Base-by-base conservation (phyloP, 192 early-diverging fungal genomes). In the Cetraspora pellucida region DNA sequence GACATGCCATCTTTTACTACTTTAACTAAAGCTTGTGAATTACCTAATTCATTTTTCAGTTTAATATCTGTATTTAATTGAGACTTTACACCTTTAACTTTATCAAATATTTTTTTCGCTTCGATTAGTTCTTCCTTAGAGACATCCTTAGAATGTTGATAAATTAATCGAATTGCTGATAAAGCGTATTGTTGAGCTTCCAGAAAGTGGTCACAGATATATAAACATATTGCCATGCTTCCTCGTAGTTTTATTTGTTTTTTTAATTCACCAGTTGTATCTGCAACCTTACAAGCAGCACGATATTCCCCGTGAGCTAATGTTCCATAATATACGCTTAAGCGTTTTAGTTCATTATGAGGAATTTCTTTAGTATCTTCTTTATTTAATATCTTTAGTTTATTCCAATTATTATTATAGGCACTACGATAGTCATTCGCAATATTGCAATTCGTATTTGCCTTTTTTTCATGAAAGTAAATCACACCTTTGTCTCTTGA, bases 171-270 rank as follows among this genome's bases (percentile, higher is more conserved):
- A 65, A 65, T 65, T 31, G 63, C 63, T n/a, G 63, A 65, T 43
- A 65, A 65, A 65, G 63, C 63, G 43, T 44, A 65, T 65, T 43
- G 43, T 17, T 65, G 63, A 10, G 63, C 28, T 65, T 65, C 63
- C 19, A 65, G 7, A 7, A 16, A 43, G 19, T 21, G 19, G 10
- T 65, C n/a, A 0, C 17, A 44, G 17, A 65, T 30, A 43, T 65
- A 65, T 44, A 44, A 64, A 43, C 63, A 65, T 44, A 65, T 19
- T 65, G 63, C 31, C 37, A 65, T 65, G 43, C 10, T 65, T 7
- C 63, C 31, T 65, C 63, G 63, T 65, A 65, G 9, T 31, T 43
- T 65, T 4, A 65, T 19, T 65, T 65, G 63, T 37, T 65, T 43
- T 44, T 43, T 65, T 65, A 65, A 19, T 21, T 43, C 28, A 43